These are phyloP conservation scores for Hygrophorus russula DNA, from an alignment of 768 basidiomycete species.

Conservation along the genomic window DNA sequence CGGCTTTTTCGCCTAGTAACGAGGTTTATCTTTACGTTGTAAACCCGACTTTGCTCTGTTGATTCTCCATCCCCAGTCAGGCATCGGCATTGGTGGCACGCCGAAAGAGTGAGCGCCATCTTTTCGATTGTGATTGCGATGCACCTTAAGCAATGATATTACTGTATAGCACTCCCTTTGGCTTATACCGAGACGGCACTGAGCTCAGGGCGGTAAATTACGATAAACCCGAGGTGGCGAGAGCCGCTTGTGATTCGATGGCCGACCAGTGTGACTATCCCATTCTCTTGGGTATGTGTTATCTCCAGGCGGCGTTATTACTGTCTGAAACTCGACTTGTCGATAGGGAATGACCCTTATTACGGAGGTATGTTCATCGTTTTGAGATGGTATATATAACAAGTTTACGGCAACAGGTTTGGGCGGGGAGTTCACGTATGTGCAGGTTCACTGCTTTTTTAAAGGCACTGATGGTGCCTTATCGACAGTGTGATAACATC, in stretches of 20 bases:
- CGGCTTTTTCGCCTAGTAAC: slow-evolving; percentile 62
- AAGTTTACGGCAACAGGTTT: slow-evolving; percentile 32
- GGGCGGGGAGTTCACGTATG: slow-evolving; percentile 72
- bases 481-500: slow-evolving; percentile 62
- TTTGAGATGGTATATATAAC: neutral
- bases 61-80: slow-evolving; percentile 34
- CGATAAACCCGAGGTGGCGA: slow-evolving; percentile 52
- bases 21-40: slow-evolving; percentile 33
- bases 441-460: slow-evolving; percentile 5
- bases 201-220: slow-evolving; percentile 69
- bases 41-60: neutral
- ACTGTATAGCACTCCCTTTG: slow-evolving; percentile 53
- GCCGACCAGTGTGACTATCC: slow-evolving; percentile 63
- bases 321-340: neutral
- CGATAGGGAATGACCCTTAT: slow-evolving; percentile 59
- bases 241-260: slow-evolving; percentile 55
- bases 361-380: slow-evolving; percentile 50
- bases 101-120: slow-evolving; percentile 48
- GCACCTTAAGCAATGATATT: neutral
- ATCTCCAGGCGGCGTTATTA: neutral
- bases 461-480: too few species aligned
- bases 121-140: neutral
- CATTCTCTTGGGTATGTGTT: slow-evolving; percentile 50
- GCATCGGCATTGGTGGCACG: slow-evolving; percentile 54
- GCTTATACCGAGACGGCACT: slow-evolving; percentile 68